Base-by-base conservation (phyloP, 208 protist species). In the Porcisia hertigi region DNA sequence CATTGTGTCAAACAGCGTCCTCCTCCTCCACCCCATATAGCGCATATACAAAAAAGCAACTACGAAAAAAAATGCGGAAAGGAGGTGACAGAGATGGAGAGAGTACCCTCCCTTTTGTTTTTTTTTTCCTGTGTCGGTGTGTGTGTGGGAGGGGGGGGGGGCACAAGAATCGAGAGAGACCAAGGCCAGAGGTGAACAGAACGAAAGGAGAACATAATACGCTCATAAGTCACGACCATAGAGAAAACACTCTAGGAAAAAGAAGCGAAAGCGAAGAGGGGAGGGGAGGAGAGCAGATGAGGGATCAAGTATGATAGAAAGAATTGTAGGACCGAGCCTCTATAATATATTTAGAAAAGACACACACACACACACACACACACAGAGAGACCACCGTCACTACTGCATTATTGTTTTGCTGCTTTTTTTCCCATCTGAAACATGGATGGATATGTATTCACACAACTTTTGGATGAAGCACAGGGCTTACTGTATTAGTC, bases 291-390 rank as follows among this genome's bases (percentile, higher is more conserved):
- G 30, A 7, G 7, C 1, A 9, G 20, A 39, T 45, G 30, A 8
- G 30, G 9, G 7, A 25, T 23, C 30, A 30, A 34, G 57, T 39
- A 12, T n/a, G 11, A 39, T 4, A 34, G 11, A 3, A 34, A 0
- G 18, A 36, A 9, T 7, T 7, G 9, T 62, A 8, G 39, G 7
- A 47, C 34, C 23, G n/a, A 43, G 23, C 7, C 7, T 4, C 34
- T 6, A 6, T 9, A 58, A 14, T 25, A 18, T 8, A 43, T 41
- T 14, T 23, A 59, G 52, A 58, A 23, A 4, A 72, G n/a, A n/a
- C 67, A 12, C 67, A 72, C 67, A 36, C 64, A 52, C 36, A 53
- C 62, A 67, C 62, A 66, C 4, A 36, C 62, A 67, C 34, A 18
- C 36, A 67, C 63, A 69, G 45, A 69, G 8, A 54, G 25, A 52